These are phyloP conservation scores for Aurinia saxatilis DNA, from an alignment of 345 rosid species.

Conservation along the genomic window DNA sequence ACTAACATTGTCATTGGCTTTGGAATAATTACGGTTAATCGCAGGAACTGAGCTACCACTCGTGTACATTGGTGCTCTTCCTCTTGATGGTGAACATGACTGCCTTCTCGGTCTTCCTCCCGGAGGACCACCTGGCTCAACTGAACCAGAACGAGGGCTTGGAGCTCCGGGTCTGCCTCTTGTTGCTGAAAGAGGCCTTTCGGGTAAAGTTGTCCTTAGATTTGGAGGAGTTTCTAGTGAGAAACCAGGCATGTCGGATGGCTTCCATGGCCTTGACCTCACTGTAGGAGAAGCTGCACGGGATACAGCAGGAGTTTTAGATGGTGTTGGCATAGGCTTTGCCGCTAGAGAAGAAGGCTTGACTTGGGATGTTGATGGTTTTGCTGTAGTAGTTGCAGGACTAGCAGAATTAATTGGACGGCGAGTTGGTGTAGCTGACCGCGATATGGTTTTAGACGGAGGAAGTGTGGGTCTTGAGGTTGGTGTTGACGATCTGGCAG, in stretches of 20 bases:
- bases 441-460: slow-evolving; percentile 57
- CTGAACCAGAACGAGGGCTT: slow-evolving; percentile 75
- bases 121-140: slow-evolving; percentile 55
- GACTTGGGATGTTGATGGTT: slow-evolving; percentile 39
- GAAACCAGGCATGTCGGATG: slow-evolving; percentile 98
- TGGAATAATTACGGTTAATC: slow-evolving; percentile 52
- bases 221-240: slow-evolving; percentile 95
- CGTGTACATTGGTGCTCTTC: slow-evolving; percentile 54
- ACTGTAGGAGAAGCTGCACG: slow-evolving; percentile 70
- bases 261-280: slow-evolving; percentile 92
- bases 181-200: slow-evolving; percentile 86
- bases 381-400: slow-evolving; percentile 26
- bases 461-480: slow-evolving; percentile 68
- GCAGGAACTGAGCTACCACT: slow-evolving; percentile 98
- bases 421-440: slow-evolving; percentile 89
- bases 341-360: slow-evolving; percentile 44
- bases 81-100: slow-evolving; percentile 96
- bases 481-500: slow-evolving; percentile 82
- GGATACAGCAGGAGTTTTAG: slow-evolving; percentile 53
- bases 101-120: slow-evolving; percentile 73
- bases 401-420: slow-evolving; percentile 56
- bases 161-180: slow-evolving; percentile 98
- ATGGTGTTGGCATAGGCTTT: slow-evolving; percentile 34
- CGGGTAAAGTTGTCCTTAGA: slow-evolving; percentile 78
- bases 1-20: slow-evolving; percentile 65